A percentile compares a stretch with the other conserved stretches of the same genome.
phyloP scores from a whole-genome alignment of 306 rosid genomes.

The Canavalia ensiformis region DNA sequence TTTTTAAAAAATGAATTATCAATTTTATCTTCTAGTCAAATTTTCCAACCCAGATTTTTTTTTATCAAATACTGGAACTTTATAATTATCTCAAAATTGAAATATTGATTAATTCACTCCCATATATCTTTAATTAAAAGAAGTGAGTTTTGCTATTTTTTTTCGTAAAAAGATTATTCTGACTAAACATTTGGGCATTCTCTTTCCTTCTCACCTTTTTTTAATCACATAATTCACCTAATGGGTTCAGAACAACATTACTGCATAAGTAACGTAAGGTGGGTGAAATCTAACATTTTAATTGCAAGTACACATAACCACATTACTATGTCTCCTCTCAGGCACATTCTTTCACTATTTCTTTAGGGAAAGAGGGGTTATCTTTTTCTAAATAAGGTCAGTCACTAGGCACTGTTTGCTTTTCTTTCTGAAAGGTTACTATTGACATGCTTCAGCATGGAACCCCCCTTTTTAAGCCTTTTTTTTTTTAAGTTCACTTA shows the following conservation, averaged over 20 bases:
- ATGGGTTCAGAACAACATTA: constrained; percentile 28
- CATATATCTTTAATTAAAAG: neutral
- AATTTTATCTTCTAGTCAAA: too few species aligned
- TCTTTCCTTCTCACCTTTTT: neutral
- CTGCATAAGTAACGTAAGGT: constrained; percentile 33
- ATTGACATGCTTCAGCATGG: constrained; percentile 49
- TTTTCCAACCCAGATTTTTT: too few species aligned
- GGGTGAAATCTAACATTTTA: constrained; percentile 42
- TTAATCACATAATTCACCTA: constrained; percentile 2
- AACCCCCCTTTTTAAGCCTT: constrained; percentile 29
- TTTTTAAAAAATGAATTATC: too few species aligned
- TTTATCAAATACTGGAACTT: neutral
- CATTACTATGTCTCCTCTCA: constrained; percentile 62
- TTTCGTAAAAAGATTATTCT: neutral
- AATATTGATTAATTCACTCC: neutral
- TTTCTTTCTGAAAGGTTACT: constrained; percentile 53
- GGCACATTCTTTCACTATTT: constrained; percentile 51
- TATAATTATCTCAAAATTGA: neutral
- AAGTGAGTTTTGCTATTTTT: neutral
- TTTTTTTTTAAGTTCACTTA: constrained; percentile 17
- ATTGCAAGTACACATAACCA: constrained; percentile 61
- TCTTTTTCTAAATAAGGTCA: constrained; percentile 59
- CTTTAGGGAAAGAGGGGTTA: constrained; percentile 56
- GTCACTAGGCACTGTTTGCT: constrained; percentile 61
- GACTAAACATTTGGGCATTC: neutral